Evolutionary conservation across 1,284 basidiomycete species (phyloP).

Genomic region (Ganoderma resinaceum): DNA sequence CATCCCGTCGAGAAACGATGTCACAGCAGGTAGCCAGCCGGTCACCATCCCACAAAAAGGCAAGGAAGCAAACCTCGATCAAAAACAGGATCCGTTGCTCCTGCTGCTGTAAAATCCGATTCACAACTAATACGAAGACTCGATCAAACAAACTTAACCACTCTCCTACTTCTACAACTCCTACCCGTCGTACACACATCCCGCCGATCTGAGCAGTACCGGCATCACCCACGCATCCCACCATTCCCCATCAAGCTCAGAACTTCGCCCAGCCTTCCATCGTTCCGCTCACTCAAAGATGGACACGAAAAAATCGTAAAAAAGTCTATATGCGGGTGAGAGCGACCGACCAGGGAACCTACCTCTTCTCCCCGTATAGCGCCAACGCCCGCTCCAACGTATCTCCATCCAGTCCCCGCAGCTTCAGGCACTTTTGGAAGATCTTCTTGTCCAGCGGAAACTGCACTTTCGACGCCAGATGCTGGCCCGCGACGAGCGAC

Average conservation of each 20-base stretch:
- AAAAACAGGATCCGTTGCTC: neutral
- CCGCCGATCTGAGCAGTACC: neutral
- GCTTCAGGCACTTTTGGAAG: constrained; percentile 76
- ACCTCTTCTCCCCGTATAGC: constrained; percentile 41
- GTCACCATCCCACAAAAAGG: neutral
- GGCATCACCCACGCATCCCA: constrained; percentile 6
- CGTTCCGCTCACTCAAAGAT: constrained; percentile 3
- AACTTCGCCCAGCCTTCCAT: constrained; percentile 3
- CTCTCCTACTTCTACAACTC: neutral
- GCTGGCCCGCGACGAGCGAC: constrained; percentile 79
- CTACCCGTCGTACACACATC: neutral
- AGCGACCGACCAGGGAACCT: constrained; percentile 2
- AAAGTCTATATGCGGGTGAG: neutral
- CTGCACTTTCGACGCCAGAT: constrained; percentile 75
- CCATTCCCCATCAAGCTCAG: constrained; percentile 7
- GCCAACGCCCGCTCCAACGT: constrained; percentile 55
- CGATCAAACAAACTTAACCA: constrained; percentile 1
- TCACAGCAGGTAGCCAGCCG: neutral
- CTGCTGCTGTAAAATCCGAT: neutral
- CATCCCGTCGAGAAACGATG: neutral
- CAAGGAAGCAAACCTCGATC: neutral
- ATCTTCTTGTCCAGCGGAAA: constrained; percentile 76
- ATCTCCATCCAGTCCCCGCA: constrained; percentile 67
- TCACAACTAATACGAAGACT: neutral
- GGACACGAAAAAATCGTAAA: neutral